These are phyloP conservation scores for Eleusine coracana DNA, from an alignment of 176 grass and related monocot genomes.

Conservation along the genomic window DNA sequence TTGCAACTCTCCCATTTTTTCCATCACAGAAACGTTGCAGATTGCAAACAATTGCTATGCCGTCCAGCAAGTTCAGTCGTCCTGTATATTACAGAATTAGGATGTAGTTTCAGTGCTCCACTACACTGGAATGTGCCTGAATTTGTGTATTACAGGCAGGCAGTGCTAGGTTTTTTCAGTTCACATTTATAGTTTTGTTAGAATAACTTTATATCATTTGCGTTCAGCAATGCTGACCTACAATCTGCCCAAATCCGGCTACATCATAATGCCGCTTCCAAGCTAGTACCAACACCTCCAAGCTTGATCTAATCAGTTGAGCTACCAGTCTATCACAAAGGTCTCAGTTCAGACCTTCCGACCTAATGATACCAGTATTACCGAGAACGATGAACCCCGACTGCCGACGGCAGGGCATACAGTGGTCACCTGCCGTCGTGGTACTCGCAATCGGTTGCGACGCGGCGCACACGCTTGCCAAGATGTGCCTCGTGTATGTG, in stretches of 20 bases:
- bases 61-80: background rate
- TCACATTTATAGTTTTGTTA: background rate
- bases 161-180: background rate
- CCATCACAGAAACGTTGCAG: background rate
- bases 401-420: background rate
- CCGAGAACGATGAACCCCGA: too few species aligned
- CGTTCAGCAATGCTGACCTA: background rate
- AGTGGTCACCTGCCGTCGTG: conserved; percentile 56
- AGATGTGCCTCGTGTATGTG: conserved; percentile 58
- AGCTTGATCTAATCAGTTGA: background rate
- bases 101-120: background rate
- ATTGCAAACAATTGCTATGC: background rate
- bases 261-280: background rate
- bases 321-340: background rate
- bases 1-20: background rate
- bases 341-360: background rate
- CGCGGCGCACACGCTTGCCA: conserved; percentile 46
- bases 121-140: background rate
- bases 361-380: background rate
- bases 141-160: background rate
- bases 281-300: background rate
- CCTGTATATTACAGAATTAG: background rate
- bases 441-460: conserved; percentile 60
- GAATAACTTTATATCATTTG: background rate
- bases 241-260: background rate